phyloP scores from a whole-genome alignment of 1,139 yeast genomes.

The Taphrina pruni region DNA sequence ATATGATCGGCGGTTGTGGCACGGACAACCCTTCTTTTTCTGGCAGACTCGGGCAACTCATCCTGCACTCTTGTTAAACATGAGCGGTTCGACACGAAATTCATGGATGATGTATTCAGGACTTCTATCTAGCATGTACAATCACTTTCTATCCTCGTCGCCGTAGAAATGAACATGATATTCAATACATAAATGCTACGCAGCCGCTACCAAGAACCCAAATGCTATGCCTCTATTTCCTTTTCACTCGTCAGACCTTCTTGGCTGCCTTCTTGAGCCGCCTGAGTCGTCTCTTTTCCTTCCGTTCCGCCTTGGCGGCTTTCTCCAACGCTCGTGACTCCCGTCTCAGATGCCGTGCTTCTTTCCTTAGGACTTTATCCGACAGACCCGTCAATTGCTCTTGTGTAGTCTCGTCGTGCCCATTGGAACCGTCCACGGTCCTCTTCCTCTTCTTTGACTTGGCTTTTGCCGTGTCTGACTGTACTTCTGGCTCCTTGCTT shows the following conservation, averaged over 20 bases:
- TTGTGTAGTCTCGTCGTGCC: not conserved
- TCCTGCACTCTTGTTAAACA: no score
- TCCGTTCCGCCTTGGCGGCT: conserved; percentile 24
- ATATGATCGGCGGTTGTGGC: not conserved
- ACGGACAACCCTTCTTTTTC: not conserved
- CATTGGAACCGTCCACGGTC: not conserved
- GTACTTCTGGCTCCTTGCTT: not conserved
- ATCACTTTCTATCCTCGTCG: not conserved
- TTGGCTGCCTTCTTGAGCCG: not conserved
- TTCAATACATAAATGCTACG: not conserved
- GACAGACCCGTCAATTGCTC: not conserved
- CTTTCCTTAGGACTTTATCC: conserved; percentile 4
- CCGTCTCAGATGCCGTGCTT: conserved; percentile 23
- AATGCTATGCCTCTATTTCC: not conserved
- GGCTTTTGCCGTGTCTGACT: not conserved
- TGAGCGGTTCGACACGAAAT: no score
- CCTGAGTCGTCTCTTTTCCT: conserved; percentile 15
- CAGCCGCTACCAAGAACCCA: not conserved
- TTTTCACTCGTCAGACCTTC: not conserved
- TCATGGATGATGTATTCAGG: no score
- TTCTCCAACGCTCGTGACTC: not conserved
- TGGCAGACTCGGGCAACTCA: no score
- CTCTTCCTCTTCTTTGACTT: not conserved
- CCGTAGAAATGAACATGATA: not conserved
- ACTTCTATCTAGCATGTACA: no score